Evolutionary conservation across 176 grass and related monocot genomes (phyloP).

Genomic region (Lolium perenne): DNA sequence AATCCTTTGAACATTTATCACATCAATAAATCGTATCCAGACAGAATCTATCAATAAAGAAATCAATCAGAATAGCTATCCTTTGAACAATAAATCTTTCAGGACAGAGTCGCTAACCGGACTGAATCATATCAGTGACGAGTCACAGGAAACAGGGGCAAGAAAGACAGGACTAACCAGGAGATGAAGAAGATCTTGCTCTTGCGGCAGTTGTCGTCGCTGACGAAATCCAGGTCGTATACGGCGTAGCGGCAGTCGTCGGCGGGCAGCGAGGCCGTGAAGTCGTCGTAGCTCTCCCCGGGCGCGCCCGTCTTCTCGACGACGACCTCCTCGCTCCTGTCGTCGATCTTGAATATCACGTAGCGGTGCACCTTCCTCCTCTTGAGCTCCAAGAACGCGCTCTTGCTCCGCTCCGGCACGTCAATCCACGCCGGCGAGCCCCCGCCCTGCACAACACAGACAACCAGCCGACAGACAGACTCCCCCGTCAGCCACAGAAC

Average conservation of each 20-base stretch:
- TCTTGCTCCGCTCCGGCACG: constrained; percentile 63
- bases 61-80: background rate
- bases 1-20: background rate
- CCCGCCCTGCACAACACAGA: constrained; percentile 39
- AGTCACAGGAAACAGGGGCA: background rate
- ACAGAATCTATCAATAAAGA: background rate
- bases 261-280: constrained; percentile 60
- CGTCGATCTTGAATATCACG: constrained; percentile 84
- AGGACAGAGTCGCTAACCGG: background rate
- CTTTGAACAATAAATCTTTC: background rate
- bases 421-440: constrained; percentile 60
- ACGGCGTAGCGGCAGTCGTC: constrained; percentile 80
- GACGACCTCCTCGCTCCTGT: constrained; percentile 62
- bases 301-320: constrained; percentile 68
- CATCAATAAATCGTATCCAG: background rate
- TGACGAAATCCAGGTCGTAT: constrained; percentile 78
- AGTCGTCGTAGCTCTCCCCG: constrained; percentile 71
- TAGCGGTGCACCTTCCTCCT: constrained; percentile 68
- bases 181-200: constrained; percentile 89
- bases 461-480: background rate
- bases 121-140: background rate
- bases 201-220: constrained; percentile 73
- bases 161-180: constrained; percentile 41
- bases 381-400: constrained; percentile 71
- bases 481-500: constrained; percentile 17